Percentiles rank a stretch among this genome's conserved stretches.
Evolutionary conservation across 495 filamentous ascomycete genomes (phyloP).

Genomic region (Acidiella bohemica): DNA sequence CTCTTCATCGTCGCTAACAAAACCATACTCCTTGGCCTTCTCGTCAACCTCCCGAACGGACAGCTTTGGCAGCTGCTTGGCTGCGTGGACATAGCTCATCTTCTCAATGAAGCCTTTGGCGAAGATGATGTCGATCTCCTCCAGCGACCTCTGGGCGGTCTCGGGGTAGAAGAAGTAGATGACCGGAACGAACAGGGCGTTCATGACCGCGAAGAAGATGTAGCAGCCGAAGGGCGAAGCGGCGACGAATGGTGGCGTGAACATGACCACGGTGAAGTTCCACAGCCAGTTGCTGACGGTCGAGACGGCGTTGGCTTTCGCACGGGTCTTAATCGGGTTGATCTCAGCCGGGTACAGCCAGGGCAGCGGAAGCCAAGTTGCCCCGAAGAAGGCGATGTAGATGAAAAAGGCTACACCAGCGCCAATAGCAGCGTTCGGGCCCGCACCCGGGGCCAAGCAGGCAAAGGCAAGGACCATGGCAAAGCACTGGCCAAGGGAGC

Average conservation of each 20-base stretch:
- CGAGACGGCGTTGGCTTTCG: conserved; percentile 38
- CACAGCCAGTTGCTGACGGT: conserved; percentile 43
- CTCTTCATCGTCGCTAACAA: conserved; percentile 24
- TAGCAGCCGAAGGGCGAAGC: conserved; percentile 37
- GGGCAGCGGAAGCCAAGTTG: conserved; percentile 58
- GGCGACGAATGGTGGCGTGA: conserved; percentile 23
- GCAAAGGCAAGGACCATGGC: conserved; percentile 67
- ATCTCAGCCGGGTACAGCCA: conserved; percentile 47
- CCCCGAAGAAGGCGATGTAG: conserved; percentile 66
- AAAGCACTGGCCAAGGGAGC: conserved; percentile 53
- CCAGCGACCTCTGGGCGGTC: conserved; percentile 53
- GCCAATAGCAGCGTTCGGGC: conserved; percentile 44
- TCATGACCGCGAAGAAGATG: conserved; percentile 61
- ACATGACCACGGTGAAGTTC: conserved; percentile 34
- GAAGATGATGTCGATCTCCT: conserved; percentile 72
- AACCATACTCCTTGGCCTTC: conserved; percentile 49
- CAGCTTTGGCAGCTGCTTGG: conserved; percentile 55
- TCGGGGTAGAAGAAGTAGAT: conserved; percentile 72
- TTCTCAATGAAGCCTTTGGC: conserved; percentile 65
- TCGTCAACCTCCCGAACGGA: conserved; percentile 48
- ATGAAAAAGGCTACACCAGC: conserved; percentile 67
- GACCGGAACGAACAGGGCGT: conserved; percentile 55
- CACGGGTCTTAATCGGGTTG: conserved; percentile 42
- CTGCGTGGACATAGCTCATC: conserved; percentile 58
- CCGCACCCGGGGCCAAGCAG: conserved; percentile 49